Evolutionary conservation across 345 rosid genomes (phyloP).

Genomic region (Salix caprea): DNA sequence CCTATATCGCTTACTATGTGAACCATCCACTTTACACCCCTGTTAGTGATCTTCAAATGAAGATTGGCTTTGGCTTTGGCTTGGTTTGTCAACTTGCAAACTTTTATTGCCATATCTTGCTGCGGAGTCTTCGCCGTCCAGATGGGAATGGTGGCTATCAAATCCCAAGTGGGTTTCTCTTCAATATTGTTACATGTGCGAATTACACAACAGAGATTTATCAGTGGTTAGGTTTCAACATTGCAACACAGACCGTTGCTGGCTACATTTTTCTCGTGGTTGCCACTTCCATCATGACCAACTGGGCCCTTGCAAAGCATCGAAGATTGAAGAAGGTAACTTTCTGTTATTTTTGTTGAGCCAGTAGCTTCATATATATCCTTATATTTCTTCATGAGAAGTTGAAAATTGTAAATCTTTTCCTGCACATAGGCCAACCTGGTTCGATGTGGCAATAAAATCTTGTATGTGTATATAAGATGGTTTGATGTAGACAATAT

Average conservation of each 20-base stretch:
- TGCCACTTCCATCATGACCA: constrained; percentile 82
- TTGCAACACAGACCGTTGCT: constrained; percentile 88
- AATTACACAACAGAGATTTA: constrained; percentile 95
- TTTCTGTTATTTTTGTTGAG: background rate
- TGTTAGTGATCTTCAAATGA: constrained; percentile 81
- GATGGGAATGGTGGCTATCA: constrained; percentile 81
- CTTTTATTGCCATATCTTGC: constrained; percentile 81
- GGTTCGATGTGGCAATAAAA: background rate
- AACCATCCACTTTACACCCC: constrained; percentile 96
- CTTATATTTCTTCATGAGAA: background rate
- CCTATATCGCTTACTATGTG: constrained; percentile 79
- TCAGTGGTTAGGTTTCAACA: constrained; percentile 96
- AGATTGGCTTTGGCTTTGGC: constrained; percentile 89
- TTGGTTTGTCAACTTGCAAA: constrained; percentile 72
- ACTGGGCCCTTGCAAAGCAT: constrained; percentile 98
- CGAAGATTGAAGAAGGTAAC: constrained; percentile 82
- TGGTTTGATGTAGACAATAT: background rate
- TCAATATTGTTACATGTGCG: constrained; percentile 94
- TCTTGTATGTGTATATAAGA: background rate
- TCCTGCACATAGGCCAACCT: background rate
- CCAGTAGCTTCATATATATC: background rate
- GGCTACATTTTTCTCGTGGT: constrained; percentile 82
- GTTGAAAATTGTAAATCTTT: background rate
- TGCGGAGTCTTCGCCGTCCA: constrained; percentile 72
- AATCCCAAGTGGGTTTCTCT: constrained; percentile 86